Percentiles rank a stretch among this genome's conserved stretches.
Evolutionary conservation across 2,329 filamentous ascomycete species (phyloP).

Genomic region (Xylaria sp.): DNA sequence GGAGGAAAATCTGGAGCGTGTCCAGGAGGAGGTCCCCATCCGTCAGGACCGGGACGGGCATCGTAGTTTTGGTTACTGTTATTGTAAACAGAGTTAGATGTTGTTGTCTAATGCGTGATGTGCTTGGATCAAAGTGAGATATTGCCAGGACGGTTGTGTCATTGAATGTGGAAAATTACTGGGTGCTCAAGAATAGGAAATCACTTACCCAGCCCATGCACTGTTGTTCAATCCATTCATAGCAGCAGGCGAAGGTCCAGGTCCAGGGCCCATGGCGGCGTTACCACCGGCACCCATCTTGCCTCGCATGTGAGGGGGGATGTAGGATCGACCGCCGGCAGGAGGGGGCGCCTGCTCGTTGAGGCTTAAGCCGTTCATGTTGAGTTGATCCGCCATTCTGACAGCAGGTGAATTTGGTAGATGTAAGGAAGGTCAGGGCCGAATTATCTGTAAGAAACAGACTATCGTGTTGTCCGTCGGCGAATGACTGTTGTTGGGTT

Average conservation of each 20-base stretch:
- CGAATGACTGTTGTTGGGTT: conserved; percentile 25
- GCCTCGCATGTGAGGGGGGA: conserved; percentile 83
- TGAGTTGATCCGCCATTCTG: conserved; percentile 85
- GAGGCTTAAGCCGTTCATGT: conserved; percentile 80
- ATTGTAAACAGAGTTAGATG: conserved; percentile 28
- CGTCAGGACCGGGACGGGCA: conserved; percentile 51
- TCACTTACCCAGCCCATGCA: conserved; percentile 71
- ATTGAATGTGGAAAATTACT: neutral
- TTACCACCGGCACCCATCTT: conserved; percentile 56
- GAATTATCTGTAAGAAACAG: conserved; percentile 27
- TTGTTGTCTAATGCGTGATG: neutral
- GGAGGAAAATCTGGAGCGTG: conserved; percentile 47
- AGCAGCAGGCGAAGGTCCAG: conserved; percentile 50
- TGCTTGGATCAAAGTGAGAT: conserved; percentile 16
- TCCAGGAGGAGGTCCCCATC: conserved; percentile 48
- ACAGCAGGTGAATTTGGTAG: conserved; percentile 39
- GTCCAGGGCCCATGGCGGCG: conserved; percentile 45
- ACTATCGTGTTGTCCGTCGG: conserved; percentile 31
- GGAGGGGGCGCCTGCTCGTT: conserved; percentile 56
- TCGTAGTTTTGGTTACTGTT: conserved; percentile 61
- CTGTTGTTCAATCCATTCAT: conserved; percentile 68
- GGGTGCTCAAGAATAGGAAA: conserved; percentile 4
- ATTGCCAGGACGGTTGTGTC: neutral
- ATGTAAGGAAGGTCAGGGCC: conserved; percentile 30
- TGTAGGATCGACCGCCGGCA: conserved; percentile 72